Evolutionary conservation across 169 alveolate species (phyloP).

Genomic region (Cyclospora cayetanensis): DNA sequence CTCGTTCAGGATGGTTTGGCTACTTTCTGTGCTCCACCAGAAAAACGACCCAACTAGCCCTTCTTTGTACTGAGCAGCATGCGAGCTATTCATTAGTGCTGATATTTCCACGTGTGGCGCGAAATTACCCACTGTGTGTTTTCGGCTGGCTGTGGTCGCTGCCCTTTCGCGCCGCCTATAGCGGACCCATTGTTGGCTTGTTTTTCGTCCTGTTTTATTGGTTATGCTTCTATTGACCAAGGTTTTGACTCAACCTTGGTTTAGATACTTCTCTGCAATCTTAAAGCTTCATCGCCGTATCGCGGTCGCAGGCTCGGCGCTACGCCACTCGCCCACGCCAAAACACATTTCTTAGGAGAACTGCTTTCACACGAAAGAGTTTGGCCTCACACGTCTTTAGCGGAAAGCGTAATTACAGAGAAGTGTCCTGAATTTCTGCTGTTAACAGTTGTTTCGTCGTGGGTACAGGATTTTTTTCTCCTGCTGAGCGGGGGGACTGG

Average conservation of each 20-base stretch:
- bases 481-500: too few species aligned
- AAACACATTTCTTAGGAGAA: too few species aligned
- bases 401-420: too few species aligned
- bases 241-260: neutral
- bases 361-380: too few species aligned
- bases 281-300: neutral
- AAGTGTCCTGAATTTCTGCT: too few species aligned
- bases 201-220: neutral
- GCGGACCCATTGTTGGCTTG: neutral
- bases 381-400: too few species aligned
- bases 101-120: neutral
- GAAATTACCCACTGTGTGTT: neutral
- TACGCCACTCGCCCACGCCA: too few species aligned
- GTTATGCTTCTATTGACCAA: neutral
- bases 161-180: conserved; percentile 11
- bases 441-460: too few species aligned
- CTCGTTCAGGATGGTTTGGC: conserved; percentile 1
- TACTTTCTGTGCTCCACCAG: neutral
- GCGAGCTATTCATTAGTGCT: neutral
- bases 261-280: neutral
- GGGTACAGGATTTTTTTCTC: too few species aligned
- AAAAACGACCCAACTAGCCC: neutral
- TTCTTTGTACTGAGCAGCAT: neutral
- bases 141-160: conserved; percentile 41
- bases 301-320: conserved; percentile 9